Base-by-base conservation (phyloP, 306 rosid species). In the Astragalus membranaceus region DNA sequence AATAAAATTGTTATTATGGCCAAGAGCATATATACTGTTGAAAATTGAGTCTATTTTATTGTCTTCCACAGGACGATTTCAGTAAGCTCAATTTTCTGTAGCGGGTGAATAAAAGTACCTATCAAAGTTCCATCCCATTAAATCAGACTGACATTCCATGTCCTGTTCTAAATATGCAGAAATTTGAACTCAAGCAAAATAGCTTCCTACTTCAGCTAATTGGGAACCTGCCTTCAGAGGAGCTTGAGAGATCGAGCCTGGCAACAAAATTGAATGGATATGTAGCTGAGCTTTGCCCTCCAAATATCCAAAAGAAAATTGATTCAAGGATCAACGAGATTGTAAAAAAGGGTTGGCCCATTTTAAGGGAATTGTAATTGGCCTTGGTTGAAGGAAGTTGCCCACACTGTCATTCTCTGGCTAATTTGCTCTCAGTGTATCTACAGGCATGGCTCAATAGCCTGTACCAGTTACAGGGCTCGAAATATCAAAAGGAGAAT, bases 171-270 rank as follows among this genome's bases (percentile, higher is more conserved):
- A 67, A 16, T 63, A 23, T 69, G 83, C 89, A 90, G 97, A 94
- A 90, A 86, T 94, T 94, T 85, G 97, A 94, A 82, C 97, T 94
- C 72, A 94, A 91, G 83, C 88, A 84, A 67, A 88, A 80, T 11
- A 83, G 80, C 5, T 83, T 94, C 71, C 85, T 88, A 79, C 91
- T 91, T 84, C 97, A 88, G 78, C 70, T 94, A 72, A 84, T 91
- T 62, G 99, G 97, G 6, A 91, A 91, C 84, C 78, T 94, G 72
- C 89, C 96, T 7, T 89, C 82, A 69, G 97, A 86, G 68, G 97
- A 88, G 80, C 91, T 91, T 14, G 86, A 85, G 85, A 78, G 85
- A 70, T 94, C 97, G 55, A 85, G 64, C 67, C 75, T 87, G 55
- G 97, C 99, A 37, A 77, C 97, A 52, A 88, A 80, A 66, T 77